Conservation (phyloP, 192 early-diverging fungal genomes). For the Chytriomyces sp. region DNA sequence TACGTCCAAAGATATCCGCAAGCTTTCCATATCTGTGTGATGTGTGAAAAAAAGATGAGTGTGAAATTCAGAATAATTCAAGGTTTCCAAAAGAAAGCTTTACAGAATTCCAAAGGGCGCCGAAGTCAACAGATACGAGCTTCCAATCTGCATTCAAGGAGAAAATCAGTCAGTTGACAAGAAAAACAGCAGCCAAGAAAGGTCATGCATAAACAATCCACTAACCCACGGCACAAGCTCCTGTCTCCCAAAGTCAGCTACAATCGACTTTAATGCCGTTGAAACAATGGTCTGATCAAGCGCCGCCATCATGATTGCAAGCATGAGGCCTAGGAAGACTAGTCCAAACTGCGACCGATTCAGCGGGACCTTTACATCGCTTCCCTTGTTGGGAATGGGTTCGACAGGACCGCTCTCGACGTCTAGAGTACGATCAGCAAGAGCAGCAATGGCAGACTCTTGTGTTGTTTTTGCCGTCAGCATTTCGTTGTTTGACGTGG, state of each 20-base stretch:
- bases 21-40: constrained; percentile 69
- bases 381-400: no score
- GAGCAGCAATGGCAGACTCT: no score
- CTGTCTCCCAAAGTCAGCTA: constrained; percentile 4
- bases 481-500: no score
- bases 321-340: constrained; percentile 24
- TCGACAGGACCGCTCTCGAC: no score
- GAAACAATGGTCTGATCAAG: constrained; percentile 32
- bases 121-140: not conserved
- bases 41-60: not conserved
- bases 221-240: constrained; percentile 14
- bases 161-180: no score
- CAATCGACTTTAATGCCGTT: constrained; percentile 42
- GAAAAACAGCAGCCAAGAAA: no score
- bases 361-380: constrained; percentile 8
- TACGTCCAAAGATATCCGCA: constrained; percentile 87
- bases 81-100: not conserved
- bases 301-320: constrained; percentile 27
- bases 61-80: not conserved
- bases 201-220: no score
- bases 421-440: no score
- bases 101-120: not conserved
- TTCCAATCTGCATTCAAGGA: not conserved
- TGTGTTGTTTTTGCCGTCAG: no score
- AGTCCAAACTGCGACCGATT: constrained; percentile 1